Evolutionary conservation across 1,139 yeast genomes (phyloP).

Genomic region (Yamadazyma sp.): DNA sequence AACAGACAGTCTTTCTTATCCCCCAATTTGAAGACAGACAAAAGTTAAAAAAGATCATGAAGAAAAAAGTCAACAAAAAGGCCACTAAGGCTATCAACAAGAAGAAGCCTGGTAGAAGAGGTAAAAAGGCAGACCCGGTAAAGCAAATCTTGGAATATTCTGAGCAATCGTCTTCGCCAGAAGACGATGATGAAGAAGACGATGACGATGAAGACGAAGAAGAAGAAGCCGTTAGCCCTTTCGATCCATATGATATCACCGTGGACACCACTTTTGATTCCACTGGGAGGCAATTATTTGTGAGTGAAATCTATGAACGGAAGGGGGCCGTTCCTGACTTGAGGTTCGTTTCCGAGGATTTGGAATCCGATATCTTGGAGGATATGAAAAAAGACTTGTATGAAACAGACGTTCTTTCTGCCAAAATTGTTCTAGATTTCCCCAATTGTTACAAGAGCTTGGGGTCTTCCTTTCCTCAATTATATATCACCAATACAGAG

Average conservation of each 20-base stretch:
- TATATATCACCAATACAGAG: constrained; percentile 17
- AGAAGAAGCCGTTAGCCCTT: constrained; percentile 30
- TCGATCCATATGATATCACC: constrained; percentile 39
- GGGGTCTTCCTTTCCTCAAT: constrained; percentile 41
- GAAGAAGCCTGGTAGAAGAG: constrained; percentile 2
- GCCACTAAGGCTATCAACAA: constrained; percentile 5
- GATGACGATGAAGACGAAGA: constrained; percentile 18
- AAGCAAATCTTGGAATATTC: constrained; percentile 1
- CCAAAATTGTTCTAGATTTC: constrained; percentile 29
- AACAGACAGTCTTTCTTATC: constrained; percentile 24
- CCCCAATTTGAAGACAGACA: constrained; percentile 24
- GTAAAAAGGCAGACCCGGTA: constrained; percentile 6
- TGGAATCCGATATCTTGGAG: constrained; percentile 18
- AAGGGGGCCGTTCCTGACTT: constrained; percentile 25
- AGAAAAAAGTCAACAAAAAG: constrained; percentile 7
- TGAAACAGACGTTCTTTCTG: constrained; percentile 28
- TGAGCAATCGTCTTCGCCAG: constrained; percentile 2
- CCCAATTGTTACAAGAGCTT: constrained; percentile 32
- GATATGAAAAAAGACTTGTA: constrained; percentile 19
- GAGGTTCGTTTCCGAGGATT: constrained; percentile 18
- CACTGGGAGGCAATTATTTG: constrained; percentile 35
- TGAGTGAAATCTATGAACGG: constrained; percentile 22
- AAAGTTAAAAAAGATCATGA: constrained; percentile 13
- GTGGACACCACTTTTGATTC: constrained; percentile 36
- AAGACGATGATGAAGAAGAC: constrained; percentile 12